A percentile compares a stretch with the other conserved stretches of the same genome.
Evolutionary conservation across 148 eudicot genomes (phyloP).

Genomic region (Cornus kousa): DNA sequence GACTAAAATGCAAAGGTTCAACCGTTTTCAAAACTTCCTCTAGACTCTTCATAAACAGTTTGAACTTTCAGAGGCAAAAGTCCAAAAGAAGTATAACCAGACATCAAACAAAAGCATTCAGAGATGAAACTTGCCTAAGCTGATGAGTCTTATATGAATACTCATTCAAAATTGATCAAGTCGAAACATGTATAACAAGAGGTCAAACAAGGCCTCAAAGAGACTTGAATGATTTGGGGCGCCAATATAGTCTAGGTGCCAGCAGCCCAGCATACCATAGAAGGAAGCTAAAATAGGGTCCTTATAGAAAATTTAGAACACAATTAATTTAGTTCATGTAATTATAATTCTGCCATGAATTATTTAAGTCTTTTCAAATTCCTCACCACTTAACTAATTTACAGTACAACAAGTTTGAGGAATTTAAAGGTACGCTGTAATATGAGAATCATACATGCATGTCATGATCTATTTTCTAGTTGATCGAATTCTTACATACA

Average conservation of each 20-base stretch:
- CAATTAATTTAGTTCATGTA: not conserved
- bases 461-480: not conserved
- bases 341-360: not conserved
- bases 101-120: not conserved
- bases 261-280: not conserved
- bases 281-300: not conserved
- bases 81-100: not conserved
- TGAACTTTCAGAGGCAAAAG: not conserved
- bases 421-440: not conserved
- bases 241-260: not conserved
- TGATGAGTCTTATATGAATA: no score
- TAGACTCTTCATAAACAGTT: no score
- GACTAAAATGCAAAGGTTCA: not conserved
- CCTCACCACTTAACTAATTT: not conserved
- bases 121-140: not conserved
- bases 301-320: no score
- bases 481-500: not conserved
- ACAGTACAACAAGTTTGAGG: not conserved
- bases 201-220: not conserved
- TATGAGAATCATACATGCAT: not conserved
- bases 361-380: not conserved
- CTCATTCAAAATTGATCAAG: not conserved
- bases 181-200: slow-evolving; percentile 7
- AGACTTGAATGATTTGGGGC: not conserved
- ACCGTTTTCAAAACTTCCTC: not conserved